Percentiles rank a stretch among this genome's conserved stretches.
Conservation (phyloP, 805 yeast species). For the Pichia paraexigua region DNA sequence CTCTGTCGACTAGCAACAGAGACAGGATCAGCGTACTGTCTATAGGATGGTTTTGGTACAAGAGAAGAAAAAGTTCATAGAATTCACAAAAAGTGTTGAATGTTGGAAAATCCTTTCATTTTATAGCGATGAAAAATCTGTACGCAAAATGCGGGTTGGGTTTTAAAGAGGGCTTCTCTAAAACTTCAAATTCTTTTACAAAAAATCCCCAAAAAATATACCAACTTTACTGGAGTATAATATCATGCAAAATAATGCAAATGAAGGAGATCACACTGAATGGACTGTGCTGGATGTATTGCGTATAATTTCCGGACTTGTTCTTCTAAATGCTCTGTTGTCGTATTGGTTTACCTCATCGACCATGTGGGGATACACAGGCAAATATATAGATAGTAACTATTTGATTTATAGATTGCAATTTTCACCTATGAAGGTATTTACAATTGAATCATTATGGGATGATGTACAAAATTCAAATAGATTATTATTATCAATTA, state of each 20-base stretch:
- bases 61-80: constrained; percentile 15
- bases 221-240: neutral
- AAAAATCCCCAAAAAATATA: neutral
- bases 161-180: constrained; percentile 1
- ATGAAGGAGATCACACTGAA: neutral
- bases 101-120: neutral
- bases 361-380: constrained; percentile 53
- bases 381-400: constrained; percentile 37
- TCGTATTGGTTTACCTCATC: constrained; percentile 56
- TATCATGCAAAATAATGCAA: neutral
- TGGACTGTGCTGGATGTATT: constrained; percentile 32
- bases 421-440: constrained; percentile 18
- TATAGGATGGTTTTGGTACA: constrained; percentile 29
- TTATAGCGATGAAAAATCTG: neutral
- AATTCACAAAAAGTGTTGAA: neutral
- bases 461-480: neutral
- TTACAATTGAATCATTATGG: constrained; percentile 41
- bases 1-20: neutral
- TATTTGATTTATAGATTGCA: constrained; percentile 27
- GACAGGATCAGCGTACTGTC: constrained; percentile 28
- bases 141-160: neutral
- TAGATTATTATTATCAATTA: constrained; percentile 44
- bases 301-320: constrained; percentile 37
- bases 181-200: neutral
- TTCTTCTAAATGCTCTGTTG: constrained; percentile 37